Evolutionary conservation across 2,329 filamentous ascomycete genomes (phyloP), one percentile per base, ranked within the genome.

Genomic region (Colletotrichum siamense): DNA sequence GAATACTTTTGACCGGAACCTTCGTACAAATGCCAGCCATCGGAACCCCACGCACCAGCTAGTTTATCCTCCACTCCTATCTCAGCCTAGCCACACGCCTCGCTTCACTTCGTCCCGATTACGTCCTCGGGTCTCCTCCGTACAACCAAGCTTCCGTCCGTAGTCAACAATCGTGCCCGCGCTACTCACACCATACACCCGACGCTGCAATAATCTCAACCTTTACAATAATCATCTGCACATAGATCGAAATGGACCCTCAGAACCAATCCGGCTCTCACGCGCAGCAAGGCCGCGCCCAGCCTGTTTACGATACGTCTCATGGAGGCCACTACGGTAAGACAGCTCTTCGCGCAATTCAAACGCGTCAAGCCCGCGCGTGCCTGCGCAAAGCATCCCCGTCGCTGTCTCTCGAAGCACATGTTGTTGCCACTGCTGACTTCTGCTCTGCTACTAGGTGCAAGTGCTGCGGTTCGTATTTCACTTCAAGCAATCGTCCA

Each of bases 251-350:
- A 69, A 87, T 87, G 85, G 85, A 87, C 76, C 79, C 84, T 57
- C 85, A 86, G 76, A 85, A 85, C 73, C 69, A 73, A 24, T 66
- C 74, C 30, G 36, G 69, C 30, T 77, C 74, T 30, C 75, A 77
- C 62, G 55, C 71, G 32, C 92, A 93, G 82, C 88, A 90, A 82
- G 88, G 87, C 81, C 90, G 91, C 79, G 88, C 90, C 79, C 89
- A 91, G 81, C 92, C 92, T 18, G 89, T 91, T n/a, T 96, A 96
- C 84, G 94, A 96, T 85, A 92, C 92, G 67, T 90, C 88, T 80
- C 92, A 94, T 82, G 94, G 94, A 77, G 94, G 94, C 69, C 94
- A 96, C 85, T 96, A 95, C 87, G 94, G 94, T 95, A 87, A 86
- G 90, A 84, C 78, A 77, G 75, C 15, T 55, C 70, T 59, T 52